These are phyloP conservation scores for Haplosporangium gracile DNA, from an alignment of 192 early-diverging fungal genomes.

Conservation along the genomic window DNA sequence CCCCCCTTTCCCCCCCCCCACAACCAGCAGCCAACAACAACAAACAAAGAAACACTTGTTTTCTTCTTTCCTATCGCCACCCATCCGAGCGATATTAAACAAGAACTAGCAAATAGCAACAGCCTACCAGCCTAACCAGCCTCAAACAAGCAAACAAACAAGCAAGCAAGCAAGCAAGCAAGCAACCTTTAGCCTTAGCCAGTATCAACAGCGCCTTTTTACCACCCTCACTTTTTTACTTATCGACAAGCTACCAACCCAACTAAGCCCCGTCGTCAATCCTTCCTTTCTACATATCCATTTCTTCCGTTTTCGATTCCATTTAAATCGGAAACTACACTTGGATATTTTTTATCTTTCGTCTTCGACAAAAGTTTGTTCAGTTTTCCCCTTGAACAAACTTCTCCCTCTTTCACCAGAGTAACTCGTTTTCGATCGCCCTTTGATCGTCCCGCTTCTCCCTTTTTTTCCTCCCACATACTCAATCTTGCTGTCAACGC, in stretches of 20 bases:
- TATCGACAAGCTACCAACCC: background rate
- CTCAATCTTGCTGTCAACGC: slow-evolving; percentile 19
- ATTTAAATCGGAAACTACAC: slow-evolving; percentile 7
- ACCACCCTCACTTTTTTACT: background rate
- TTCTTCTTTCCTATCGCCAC: background rate
- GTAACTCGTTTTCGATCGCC: slow-evolving; percentile 3
- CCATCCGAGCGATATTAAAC: background rate
- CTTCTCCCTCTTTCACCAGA: background rate
- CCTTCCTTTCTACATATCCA: background rate
- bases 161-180: background rate
- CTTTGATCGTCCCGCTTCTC: slow-evolving; percentile 17
- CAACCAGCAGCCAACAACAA: background rate
- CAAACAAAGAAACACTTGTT: slow-evolving; percentile 4
- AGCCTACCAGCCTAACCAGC: background rate
- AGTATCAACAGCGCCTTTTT: background rate
- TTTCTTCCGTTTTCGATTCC: background rate
- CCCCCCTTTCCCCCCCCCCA: background rate
- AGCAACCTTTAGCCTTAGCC: background rate
- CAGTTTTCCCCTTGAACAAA: slow-evolving; percentile 25
- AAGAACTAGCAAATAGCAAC: background rate
- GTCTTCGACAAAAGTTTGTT: slow-evolving; percentile 14
- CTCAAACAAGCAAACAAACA: slow-evolving; percentile 6
- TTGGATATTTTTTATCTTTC: background rate
- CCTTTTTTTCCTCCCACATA: slow-evolving; percentile 3
- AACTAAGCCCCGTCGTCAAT: background rate